phyloP scores from a whole-genome alignment of 345 rosid genomes.

The Luvunga scandens region DNA sequence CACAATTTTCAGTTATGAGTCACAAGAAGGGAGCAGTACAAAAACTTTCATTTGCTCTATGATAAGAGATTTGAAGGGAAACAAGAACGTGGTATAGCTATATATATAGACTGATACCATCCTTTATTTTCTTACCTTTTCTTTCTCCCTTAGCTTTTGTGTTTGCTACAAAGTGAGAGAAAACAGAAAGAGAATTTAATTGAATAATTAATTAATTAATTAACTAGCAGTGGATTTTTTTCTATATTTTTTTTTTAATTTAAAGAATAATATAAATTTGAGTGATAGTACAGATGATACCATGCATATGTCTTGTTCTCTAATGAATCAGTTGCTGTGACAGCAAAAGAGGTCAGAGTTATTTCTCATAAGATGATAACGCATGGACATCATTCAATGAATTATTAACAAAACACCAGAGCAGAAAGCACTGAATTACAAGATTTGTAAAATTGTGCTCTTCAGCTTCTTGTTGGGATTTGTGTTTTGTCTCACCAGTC shows the following conservation, averaged over 20 bases:
- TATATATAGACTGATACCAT: background rate
- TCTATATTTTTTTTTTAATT: background rate
- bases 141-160: slow-evolving; percentile 22
- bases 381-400: slow-evolving; percentile 20
- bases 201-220: background rate
- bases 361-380: background rate
- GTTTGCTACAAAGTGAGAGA: slow-evolving; percentile 6
- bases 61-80: slow-evolving; percentile 22
- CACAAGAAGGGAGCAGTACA: slow-evolving; percentile 6
- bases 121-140: slow-evolving; percentile 13
- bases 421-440: background rate
- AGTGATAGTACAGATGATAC: background rate
- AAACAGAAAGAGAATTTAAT: background rate
- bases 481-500: slow-evolving; percentile 23
- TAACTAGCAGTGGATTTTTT: background rate
- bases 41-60: slow-evolving; percentile 14
- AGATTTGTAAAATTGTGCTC: background rate
- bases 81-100: slow-evolving; percentile 22
- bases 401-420: slow-evolving; percentile 9
- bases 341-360: background rate
- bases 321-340: slow-evolving; percentile 1
- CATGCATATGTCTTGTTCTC: slow-evolving; percentile 1
- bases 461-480: slow-evolving; percentile 28
- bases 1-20: slow-evolving; percentile 9
- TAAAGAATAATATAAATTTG: no score